These are phyloP conservation scores for Trichoderma endophyticum DNA, from an alignment of 2,329 filamentous ascomycete genomes.

Conservation along the genomic window DNA sequence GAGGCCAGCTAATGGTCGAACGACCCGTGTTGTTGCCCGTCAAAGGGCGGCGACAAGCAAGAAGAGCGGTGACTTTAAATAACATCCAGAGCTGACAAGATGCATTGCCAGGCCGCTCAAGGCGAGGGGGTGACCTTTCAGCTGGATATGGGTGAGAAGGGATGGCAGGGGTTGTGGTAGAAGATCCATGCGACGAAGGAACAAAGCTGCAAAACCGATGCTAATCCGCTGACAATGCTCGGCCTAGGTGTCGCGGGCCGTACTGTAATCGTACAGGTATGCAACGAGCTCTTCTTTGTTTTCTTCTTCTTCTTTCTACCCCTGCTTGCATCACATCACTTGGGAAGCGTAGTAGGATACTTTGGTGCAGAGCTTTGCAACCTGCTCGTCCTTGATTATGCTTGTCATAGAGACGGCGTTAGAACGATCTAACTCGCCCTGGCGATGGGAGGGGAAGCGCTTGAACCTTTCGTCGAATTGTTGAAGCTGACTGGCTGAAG, in stretches of 20 bases:
- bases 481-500: conserved; percentile 14
- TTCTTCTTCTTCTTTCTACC: not conserved
- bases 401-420: not conserved
- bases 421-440: not conserved
- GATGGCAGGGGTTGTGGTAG: conserved; percentile 6
- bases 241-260: not conserved
- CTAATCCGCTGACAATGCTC: conserved; percentile 2
- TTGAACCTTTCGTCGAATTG: not conserved
- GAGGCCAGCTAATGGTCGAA: not conserved
- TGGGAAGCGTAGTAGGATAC: not conserved
- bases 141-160: conserved; percentile 6
- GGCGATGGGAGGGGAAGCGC: not conserved
- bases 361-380: not conserved
- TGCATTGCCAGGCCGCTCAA: not conserved
- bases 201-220: not conserved
- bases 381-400: not conserved
- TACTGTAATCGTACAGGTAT: not conserved
- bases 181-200: conserved; percentile 4
- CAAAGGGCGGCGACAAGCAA: not conserved
- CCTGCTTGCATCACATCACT: not conserved
- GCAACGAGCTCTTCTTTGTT: not conserved
- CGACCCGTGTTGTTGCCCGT: not conserved
- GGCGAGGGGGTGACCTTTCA: conserved; percentile 4
- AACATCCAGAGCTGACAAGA: conserved; percentile 2
- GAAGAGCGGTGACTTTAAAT: conserved; percentile 13